These are phyloP conservation scores for Cordyceps tenuipes DNA, from an alignment of 2,329 filamentous ascomycete species.

Conservation along the genomic window DNA sequence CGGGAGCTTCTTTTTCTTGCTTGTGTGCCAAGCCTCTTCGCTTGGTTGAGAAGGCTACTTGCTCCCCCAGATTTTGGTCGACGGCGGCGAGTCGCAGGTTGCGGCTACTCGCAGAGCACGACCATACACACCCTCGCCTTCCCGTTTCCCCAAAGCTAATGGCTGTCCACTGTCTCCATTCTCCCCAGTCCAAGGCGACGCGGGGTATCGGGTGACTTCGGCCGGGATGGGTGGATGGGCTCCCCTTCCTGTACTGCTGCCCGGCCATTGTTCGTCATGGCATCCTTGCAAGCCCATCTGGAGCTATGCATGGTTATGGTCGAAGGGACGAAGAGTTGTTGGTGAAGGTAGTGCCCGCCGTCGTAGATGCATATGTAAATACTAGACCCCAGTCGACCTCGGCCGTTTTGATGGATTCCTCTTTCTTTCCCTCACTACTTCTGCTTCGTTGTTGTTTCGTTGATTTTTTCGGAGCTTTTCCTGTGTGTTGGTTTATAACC, in stretches of 20 bases:
- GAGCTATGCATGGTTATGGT: not conserved
- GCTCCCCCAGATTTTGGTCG: slow-evolving; percentile 5
- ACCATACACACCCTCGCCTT: not conserved
- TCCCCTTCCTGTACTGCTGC: slow-evolving; percentile 5
- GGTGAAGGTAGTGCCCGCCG: not conserved
- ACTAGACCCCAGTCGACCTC: not conserved
- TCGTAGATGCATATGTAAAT: slow-evolving; percentile 1
- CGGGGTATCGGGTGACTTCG: slow-evolving; percentile 10
- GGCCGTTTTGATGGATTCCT: not conserved
- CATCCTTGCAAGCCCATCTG: not conserved
- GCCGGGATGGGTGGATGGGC: not conserved
- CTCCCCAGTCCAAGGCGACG: slow-evolving; percentile 1
- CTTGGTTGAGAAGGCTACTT: not conserved
- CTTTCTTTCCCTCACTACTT: not conserved
- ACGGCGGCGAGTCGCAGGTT: not conserved
- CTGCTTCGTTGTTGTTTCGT: not conserved
- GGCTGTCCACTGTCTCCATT: not conserved
- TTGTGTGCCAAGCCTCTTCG: not conserved
- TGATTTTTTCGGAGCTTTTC: not conserved
- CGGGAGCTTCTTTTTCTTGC: not conserved
- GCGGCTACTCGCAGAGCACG: not conserved
- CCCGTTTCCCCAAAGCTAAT: slow-evolving; percentile 7
- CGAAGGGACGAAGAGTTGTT: not conserved
- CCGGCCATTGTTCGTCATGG: slow-evolving; percentile 4
- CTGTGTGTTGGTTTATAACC: not conserved